A percentile compares a stretch with the other conserved stretches of the same genome.
These are phyloP conservation scores for Rhizopus stolonifer DNA, from an alignment of 371 early-diverging fungal genomes.

Conservation along the genomic window DNA sequence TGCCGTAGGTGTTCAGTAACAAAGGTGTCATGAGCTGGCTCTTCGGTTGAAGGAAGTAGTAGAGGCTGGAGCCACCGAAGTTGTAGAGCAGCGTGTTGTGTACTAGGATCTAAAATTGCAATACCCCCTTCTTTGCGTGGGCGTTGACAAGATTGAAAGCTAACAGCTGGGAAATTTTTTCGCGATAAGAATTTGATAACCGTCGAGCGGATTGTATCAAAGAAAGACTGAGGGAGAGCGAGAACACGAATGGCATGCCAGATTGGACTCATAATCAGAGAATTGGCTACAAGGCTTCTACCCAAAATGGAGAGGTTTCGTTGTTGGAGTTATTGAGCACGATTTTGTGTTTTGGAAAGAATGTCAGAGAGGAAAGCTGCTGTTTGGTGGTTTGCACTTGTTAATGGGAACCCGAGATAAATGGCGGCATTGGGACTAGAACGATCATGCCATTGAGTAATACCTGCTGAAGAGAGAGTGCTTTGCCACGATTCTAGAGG, in stretches of 20 bases:
- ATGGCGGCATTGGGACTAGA: not conserved
- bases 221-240: not conserved
- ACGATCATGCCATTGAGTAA: slow-evolving; percentile 13
- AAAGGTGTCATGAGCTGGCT: too few relatives aligned
- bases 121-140: not conserved
- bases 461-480: not conserved
- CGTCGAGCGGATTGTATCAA: too few relatives aligned
- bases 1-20: too few relatives aligned
- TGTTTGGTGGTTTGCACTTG: too few relatives aligned
- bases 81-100: too few relatives aligned
- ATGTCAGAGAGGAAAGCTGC: slow-evolving; percentile 1
- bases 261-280: slow-evolving; percentile 13
- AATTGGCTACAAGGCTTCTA: slow-evolving; percentile 15
- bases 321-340: too few relatives aligned
- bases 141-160: too few relatives aligned
- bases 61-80: too few relatives aligned
- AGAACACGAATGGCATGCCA: slow-evolving; percentile 22
- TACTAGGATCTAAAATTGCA: too few relatives aligned
- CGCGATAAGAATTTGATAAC: too few relatives aligned
- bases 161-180: too few relatives aligned
- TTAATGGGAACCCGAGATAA: slow-evolving; percentile 19
- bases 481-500: slow-evolving; percentile 2
- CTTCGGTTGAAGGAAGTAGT: too few relatives aligned
- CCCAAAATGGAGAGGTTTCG: slow-evolving; percentile 14
- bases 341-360: slow-evolving; percentile 4